These are phyloP conservation scores for Debaryomyces psychrophilus DNA, from an alignment of 1,139 yeast genomes.

Conservation along the genomic window DNA sequence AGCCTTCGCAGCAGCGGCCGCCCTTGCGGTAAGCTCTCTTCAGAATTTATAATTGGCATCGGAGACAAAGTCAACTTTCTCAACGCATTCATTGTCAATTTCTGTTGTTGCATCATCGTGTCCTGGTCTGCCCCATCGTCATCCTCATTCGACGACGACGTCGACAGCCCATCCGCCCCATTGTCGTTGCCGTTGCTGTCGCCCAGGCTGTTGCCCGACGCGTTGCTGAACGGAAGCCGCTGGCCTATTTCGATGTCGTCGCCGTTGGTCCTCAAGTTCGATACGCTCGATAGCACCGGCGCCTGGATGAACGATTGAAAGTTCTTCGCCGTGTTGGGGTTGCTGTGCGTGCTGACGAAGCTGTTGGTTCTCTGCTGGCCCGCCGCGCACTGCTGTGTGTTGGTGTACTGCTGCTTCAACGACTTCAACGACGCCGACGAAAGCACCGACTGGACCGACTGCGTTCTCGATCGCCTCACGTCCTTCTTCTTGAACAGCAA, in stretches of 20 bases:
- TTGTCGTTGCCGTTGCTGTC: slow-evolving; percentile 2
- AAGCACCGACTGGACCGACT: slow-evolving; percentile 65
- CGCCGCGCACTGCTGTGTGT: slow-evolving; percentile 9
- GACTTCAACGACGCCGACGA: slow-evolving; percentile 62
- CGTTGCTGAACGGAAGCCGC: slow-evolving; percentile 42
- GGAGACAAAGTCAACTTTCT: slow-evolving; percentile 51
- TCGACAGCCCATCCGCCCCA: slow-evolving; percentile 10
- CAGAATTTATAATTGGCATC: slow-evolving; percentile 34
- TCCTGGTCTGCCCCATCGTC: slow-evolving; percentile 38
- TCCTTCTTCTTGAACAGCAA: slow-evolving; percentile 55
- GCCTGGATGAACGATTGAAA: slow-evolving; percentile 54
- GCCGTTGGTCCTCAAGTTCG: slow-evolving; percentile 31
- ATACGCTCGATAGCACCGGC: slow-evolving; percentile 46
- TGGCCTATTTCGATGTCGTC: slow-evolving; percentile 46
- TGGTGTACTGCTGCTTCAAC: slow-evolving; percentile 34
- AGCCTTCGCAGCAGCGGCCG: slow-evolving; percentile 18
- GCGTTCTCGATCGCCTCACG: slow-evolving; percentile 54
- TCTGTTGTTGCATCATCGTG: slow-evolving; percentile 45
- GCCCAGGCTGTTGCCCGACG: slow-evolving; percentile 18
- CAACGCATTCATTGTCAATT: slow-evolving; percentile 47
- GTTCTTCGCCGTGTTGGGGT: slow-evolving; percentile 31
- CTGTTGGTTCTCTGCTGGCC: slow-evolving; percentile 27
- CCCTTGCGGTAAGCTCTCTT: slow-evolving; percentile 7
- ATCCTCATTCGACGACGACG: slow-evolving; percentile 8
- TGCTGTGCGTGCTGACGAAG: slow-evolving; percentile 21